Percentiles rank a stretch among this genome's conserved stretches.
phyloP scores from a whole-genome alignment of 768 basidiomycete species.

The Lentinula boryana region DNA sequence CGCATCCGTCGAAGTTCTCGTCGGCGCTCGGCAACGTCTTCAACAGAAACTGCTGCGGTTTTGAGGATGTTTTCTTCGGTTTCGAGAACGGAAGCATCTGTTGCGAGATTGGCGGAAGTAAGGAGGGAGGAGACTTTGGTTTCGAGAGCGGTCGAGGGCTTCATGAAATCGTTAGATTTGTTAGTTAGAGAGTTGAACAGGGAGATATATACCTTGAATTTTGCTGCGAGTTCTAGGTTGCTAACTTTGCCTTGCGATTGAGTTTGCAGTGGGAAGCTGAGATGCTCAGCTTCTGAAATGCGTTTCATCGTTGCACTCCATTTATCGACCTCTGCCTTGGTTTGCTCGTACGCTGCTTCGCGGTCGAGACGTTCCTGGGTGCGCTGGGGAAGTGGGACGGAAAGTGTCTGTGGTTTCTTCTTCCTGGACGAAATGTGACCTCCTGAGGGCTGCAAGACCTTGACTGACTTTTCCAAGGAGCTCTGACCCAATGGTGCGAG shows the following conservation, averaged over 20 bases:
- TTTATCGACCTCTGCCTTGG: slow-evolving; percentile 87
- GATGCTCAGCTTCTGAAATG: slow-evolving; percentile 86
- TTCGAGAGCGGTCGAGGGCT: slow-evolving; percentile 86
- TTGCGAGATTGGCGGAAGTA: slow-evolving; percentile 69
- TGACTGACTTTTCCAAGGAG: slow-evolving; percentile 67
- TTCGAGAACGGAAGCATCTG: slow-evolving; percentile 35
- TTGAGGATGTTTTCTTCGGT: slow-evolving; percentile 71
- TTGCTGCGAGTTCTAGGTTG: slow-evolving; percentile 71
- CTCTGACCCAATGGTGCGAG: slow-evolving; percentile 65
- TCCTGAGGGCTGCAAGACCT: slow-evolving; percentile 32
- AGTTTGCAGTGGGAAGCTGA: slow-evolving; percentile 81
- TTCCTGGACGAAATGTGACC: slow-evolving; percentile 37
- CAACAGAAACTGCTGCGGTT: slow-evolving; percentile 75
- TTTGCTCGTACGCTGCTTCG: slow-evolving; percentile 91
- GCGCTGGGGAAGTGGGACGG: slow-evolving; percentile 82
- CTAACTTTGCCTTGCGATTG: slow-evolving; percentile 50
- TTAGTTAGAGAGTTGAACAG: neutral
- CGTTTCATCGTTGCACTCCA: slow-evolving; percentile 91
- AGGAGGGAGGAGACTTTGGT: slow-evolving; percentile 78
- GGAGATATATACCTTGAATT: slow-evolving; percentile 62
- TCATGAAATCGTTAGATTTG: neutral
- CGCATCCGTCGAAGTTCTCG: slow-evolving; percentile 83
- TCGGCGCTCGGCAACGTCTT: slow-evolving; percentile 80
- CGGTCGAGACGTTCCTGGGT: slow-evolving; percentile 88
- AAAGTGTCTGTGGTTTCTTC: slow-evolving; percentile 51